These are phyloP conservation scores for Suhomyces prunicola DNA, from an alignment of 805 yeast species.

Conservation along the genomic window DNA sequence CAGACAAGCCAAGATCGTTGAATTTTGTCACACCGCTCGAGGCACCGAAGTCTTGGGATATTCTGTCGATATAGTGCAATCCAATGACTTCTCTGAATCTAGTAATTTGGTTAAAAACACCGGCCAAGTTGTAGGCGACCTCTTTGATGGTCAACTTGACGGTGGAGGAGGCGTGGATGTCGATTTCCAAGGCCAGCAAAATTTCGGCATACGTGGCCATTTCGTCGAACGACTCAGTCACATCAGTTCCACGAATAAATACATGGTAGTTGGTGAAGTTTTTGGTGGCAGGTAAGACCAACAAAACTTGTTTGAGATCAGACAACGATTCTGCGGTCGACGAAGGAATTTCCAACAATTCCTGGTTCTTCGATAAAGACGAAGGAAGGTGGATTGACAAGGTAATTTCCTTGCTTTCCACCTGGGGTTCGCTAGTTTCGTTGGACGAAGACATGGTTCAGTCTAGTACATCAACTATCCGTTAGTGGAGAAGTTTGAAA, in stretches of 20 bases:
- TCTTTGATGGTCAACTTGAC: constrained; percentile 47
- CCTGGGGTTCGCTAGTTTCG: constrained; percentile 4
- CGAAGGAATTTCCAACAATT: constrained; percentile 28
- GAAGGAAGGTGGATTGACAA: constrained; percentile 20
- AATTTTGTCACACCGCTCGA: constrained; percentile 52
- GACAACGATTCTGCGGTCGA: constrained; percentile 46
- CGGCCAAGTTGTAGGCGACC: constrained; percentile 57
- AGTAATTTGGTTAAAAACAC: constrained; percentile 59
- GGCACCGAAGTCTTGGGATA: constrained; percentile 39
- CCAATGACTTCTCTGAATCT: constrained; percentile 62
- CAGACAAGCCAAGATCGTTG: constrained; percentile 37
- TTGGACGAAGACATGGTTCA: not conserved
- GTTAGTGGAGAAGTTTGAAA: not conserved
- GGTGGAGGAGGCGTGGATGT: constrained; percentile 15
- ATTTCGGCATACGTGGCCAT: constrained; percentile 20
- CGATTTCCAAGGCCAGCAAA: constrained; percentile 17
- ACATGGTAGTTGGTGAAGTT: constrained; percentile 62
- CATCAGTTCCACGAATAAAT: constrained; percentile 29
- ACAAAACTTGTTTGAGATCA: constrained; percentile 57
- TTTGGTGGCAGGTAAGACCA: constrained; percentile 53
- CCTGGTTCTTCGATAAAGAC: constrained; percentile 16
- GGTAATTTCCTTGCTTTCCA: constrained; percentile 15
- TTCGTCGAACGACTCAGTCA: constrained; percentile 26
- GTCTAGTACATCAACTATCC: not conserved
- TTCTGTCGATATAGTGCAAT: constrained; percentile 45